phyloP scores from a whole-genome alignment of 495 filamentous ascomycete genomes.

The Penicillium egyptiacum region DNA sequence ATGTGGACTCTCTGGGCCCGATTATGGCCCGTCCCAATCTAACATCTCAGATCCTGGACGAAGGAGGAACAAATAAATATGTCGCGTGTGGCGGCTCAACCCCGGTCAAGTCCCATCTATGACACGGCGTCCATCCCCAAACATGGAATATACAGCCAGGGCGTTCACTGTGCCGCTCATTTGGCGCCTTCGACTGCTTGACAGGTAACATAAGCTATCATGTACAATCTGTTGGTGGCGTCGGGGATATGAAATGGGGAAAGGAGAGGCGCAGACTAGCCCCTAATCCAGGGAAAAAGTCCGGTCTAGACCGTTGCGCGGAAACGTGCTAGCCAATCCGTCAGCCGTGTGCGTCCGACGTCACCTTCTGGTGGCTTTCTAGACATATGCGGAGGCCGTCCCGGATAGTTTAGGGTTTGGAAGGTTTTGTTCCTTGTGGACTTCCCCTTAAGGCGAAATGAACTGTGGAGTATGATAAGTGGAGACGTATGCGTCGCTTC shows the following conservation, averaged over 20 bases:
- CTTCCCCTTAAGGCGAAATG: neutral
- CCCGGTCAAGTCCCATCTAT: conserved; percentile 6
- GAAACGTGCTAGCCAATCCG: conserved; percentile 21
- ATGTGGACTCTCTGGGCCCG: neutral
- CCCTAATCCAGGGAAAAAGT: conserved; percentile 12
- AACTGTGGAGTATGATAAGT: conserved; percentile 9
- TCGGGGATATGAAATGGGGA: conserved; percentile 18
- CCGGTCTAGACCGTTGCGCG: conserved; percentile 23
- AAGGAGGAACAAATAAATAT: conserved; percentile 17
- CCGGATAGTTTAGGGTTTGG: conserved; percentile 15
- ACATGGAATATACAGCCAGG: conserved; percentile 1
- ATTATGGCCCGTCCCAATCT: conserved; percentile 1
- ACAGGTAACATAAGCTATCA: conserved; percentile 6
- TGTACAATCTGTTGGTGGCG: conserved; percentile 12
- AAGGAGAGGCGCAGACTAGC: conserved; percentile 8
- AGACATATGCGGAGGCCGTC: conserved; percentile 15
- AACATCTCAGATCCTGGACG: conserved; percentile 1
- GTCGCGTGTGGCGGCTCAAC: conserved; percentile 13
- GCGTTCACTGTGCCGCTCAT: neutral
- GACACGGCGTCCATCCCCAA: neutral
- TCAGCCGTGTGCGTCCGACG: neutral
- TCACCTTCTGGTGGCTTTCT: conserved; percentile 12
- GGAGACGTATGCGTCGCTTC: neutral
- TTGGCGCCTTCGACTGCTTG: neutral
- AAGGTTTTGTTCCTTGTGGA: neutral